Percentiles rank a stretch among this genome's conserved stretches.
phyloP scores from a whole-genome alignment of 768 basidiomycete species.

The Lyophyllum decastes region DNA sequence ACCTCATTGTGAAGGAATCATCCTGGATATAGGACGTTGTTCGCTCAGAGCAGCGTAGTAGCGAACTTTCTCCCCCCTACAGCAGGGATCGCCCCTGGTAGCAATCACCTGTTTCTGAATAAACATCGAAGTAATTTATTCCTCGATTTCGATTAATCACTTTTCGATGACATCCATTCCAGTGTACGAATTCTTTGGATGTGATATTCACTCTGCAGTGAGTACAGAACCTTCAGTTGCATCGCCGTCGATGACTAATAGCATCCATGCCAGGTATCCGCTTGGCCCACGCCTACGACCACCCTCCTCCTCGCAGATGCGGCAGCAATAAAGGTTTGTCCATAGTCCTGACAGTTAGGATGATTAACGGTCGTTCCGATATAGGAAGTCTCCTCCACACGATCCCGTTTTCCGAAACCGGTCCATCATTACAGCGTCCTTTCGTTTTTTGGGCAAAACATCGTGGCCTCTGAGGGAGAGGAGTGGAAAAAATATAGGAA shows the following conservation, averaged over 20 bases:
- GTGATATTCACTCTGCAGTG: conserved; percentile 38
- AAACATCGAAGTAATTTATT: conserved; percentile 30
- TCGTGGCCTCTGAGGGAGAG: conserved; percentile 64
- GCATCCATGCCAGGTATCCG: conserved; percentile 21
- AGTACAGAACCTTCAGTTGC: conserved; percentile 1
- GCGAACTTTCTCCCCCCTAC: conserved; percentile 28
- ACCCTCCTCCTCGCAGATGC: conserved; percentile 38
- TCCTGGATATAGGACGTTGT: conserved; percentile 31
- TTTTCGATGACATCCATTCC: neutral
- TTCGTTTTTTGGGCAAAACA: conserved; percentile 57
- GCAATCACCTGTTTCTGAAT: conserved; percentile 28
- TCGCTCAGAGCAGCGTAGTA: conserved; percentile 23
- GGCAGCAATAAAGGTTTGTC: conserved; percentile 38
- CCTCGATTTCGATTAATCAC: neutral
- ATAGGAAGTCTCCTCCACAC: conserved; percentile 51
- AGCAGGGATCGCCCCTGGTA: conserved; percentile 29
- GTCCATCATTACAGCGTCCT: conserved; percentile 45
- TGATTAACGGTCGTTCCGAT: neutral
- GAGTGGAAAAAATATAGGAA: conserved; percentile 69
- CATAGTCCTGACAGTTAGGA: neutral
- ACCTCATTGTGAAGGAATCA: conserved; percentile 25
- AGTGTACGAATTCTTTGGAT: conserved; percentile 34
- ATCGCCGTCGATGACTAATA: neutral
- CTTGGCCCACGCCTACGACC: conserved; percentile 23
- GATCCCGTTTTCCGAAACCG: conserved; percentile 60